A percentile compares a stretch with the other conserved stretches of the same genome.
These are phyloP conservation scores for Lasiodiplodia citricola DNA, from an alignment of 2,329 filamentous ascomycete genomes.

Conservation along the genomic window DNA sequence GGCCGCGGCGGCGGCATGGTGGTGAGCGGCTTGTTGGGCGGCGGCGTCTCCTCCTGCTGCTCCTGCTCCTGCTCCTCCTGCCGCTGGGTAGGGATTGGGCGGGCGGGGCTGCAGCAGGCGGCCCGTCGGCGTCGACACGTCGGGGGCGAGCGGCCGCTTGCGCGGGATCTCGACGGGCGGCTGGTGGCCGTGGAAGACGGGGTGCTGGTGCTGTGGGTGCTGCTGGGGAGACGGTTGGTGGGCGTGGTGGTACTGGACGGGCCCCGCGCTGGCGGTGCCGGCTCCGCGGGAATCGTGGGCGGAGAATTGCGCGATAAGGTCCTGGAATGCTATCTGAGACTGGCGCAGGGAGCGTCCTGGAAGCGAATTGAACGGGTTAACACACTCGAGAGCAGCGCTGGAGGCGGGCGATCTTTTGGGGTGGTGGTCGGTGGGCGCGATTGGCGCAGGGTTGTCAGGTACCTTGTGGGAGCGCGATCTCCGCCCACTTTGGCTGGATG, in stretches of 20 bases:
- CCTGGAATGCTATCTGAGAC: conserved; percentile 42
- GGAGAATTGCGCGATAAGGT: conserved; percentile 36
- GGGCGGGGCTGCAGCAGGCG: conserved; percentile 54
- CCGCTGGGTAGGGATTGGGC: conserved; percentile 38
- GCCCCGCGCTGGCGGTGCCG: conserved; percentile 24
- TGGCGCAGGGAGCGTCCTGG: conserved; percentile 45
- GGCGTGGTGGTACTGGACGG: conserved; percentile 32
- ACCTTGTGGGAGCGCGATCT: conserved; percentile 58
- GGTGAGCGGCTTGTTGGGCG: too few species aligned
- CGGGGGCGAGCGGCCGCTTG: conserved; percentile 42
- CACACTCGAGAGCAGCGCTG: background rate
- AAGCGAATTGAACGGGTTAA: conserved; percentile 19
- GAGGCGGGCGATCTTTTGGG: conserved; percentile 2
- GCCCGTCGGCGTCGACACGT: conserved; percentile 41
- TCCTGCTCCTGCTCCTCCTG: conserved; percentile 23
- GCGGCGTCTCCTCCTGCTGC: too few species aligned
- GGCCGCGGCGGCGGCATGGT: conserved; percentile 33
- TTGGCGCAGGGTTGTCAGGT: conserved; percentile 33
- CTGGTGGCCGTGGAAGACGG: conserved; percentile 34
- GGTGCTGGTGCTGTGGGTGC: conserved; percentile 33
- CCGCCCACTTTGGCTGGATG: conserved; percentile 54
- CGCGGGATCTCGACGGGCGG: conserved; percentile 41
- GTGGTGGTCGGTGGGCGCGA: conserved; percentile 15
- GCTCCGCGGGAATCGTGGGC: conserved; percentile 27
- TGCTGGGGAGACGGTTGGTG: conserved; percentile 26